These are phyloP conservation scores for Aristolochia californica DNA, from an alignment of 164 flowering plant species.

Conservation along the genomic window DNA sequence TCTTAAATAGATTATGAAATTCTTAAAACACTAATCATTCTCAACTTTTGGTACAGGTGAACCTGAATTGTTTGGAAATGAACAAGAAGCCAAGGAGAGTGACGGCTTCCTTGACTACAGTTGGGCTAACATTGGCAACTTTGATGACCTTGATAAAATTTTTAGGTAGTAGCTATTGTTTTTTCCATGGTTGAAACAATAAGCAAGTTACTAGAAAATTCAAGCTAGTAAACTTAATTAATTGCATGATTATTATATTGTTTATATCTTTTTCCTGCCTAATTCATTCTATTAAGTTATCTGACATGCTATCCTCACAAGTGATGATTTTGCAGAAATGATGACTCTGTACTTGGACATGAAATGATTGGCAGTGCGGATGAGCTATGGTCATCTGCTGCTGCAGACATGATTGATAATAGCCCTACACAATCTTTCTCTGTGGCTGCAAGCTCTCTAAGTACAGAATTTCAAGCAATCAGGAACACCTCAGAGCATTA, in stretches of 20 bases:
- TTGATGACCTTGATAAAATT: slow-evolving; percentile 78
- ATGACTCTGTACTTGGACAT: slow-evolving; percentile 63
- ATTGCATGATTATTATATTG: too few species aligned
- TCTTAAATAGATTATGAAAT: too few species aligned
- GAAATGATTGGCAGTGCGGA: slow-evolving; percentile 39
- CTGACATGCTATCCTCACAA: slow-evolving; percentile 24
- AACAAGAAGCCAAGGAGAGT: slow-evolving; percentile 34
- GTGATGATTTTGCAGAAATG: slow-evolving; percentile 40
- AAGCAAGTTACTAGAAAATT: background rate
- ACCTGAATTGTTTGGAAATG: slow-evolving; percentile 39
- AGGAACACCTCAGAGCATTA: slow-evolving; percentile 20
- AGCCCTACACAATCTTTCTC: slow-evolving; percentile 36
- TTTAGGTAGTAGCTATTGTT: slow-evolving; percentile 44
- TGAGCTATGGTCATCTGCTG: slow-evolving; percentile 39
- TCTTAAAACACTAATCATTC: too few species aligned
- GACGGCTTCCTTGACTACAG: slow-evolving; percentile 44
- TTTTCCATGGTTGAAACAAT: background rate
- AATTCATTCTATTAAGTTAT: background rate
- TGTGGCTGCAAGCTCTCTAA: slow-evolving; percentile 25
- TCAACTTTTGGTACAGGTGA: slow-evolving; percentile 12
- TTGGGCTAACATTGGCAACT: slow-evolving; percentile 75
- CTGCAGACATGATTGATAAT: slow-evolving; percentile 27
- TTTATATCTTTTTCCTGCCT: too few species aligned
- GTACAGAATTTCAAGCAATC: slow-evolving; percentile 22
- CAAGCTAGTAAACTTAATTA: too few species aligned